Conservation (phyloP, 1,139 yeast genomes). For the Torulaspora globosa region DNA sequence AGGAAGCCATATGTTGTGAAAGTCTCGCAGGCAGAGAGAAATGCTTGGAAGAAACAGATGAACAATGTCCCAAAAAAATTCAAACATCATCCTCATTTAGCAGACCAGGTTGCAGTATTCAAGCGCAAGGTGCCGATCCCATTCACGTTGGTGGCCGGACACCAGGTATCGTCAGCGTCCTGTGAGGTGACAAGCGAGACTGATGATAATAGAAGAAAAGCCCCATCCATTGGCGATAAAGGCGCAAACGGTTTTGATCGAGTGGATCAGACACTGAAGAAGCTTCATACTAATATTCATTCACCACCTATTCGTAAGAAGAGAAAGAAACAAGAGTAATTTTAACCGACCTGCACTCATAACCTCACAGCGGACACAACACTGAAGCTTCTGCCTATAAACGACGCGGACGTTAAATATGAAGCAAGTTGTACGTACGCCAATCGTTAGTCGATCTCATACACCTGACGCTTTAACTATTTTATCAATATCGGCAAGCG, state of each 20-base stretch:
- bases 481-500: slow-evolving; percentile 3
- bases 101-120: slow-evolving; percentile 22
- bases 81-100: slow-evolving; percentile 15
- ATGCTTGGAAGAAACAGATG: slow-evolving; percentile 19
- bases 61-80: slow-evolving; percentile 16
- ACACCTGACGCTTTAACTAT: neutral
- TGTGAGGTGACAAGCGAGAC: neutral
- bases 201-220: neutral
- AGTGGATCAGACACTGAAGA: neutral
- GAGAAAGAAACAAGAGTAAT: slow-evolving; percentile 3
- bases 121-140: slow-evolving; percentile 17
- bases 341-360: neutral
- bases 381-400: neutral
- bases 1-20: slow-evolving; percentile 29
- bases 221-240: neutral
- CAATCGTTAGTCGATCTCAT: neutral
- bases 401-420: too few species aligned
- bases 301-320: slow-evolving; percentile 10
- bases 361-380: too few species aligned
- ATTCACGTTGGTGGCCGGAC: slow-evolving; percentile 8
- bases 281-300: slow-evolving; percentile 2
- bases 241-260: neutral
- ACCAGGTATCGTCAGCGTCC: neutral
- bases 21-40: slow-evolving; percentile 23
- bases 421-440: neutral